Conservation (phyloP, 1,284 basidiomycete species). For the Lentinula novae-zelandiae region DNA sequence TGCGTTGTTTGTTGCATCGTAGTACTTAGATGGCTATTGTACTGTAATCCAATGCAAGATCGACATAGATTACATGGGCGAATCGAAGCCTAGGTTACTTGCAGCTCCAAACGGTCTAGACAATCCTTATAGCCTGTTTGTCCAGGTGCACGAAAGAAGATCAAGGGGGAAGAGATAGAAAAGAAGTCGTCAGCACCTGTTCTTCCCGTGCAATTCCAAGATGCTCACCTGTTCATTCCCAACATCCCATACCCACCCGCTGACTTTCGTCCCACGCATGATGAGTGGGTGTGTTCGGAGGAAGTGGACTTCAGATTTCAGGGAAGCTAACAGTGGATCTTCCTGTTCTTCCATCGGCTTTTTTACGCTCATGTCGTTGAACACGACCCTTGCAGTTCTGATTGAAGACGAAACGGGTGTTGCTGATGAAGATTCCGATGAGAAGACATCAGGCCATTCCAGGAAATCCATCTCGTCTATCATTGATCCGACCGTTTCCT, state of each 20-base stretch:
- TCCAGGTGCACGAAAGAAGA: too few species aligned
- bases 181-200: too few species aligned
- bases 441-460: slow-evolving; percentile 35
- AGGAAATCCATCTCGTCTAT: slow-evolving; percentile 57
- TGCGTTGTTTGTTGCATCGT: too few species aligned
- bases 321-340: neutral
- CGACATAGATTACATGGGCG: too few species aligned
- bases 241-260: slow-evolving; percentile 66
- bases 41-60: too few species aligned
- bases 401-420: neutral
- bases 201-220: neutral
- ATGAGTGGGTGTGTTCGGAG: slow-evolving; percentile 53
- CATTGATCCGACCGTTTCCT: slow-evolving; percentile 28
- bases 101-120: neutral
- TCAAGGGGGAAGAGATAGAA: too few species aligned
- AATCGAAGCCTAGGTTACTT: too few species aligned
- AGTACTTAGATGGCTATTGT: too few species aligned
- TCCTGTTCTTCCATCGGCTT: neutral
- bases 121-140: neutral
- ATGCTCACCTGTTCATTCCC: slow-evolving; percentile 51
- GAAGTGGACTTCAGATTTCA: slow-evolving; percentile 49
- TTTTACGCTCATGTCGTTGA: neutral
- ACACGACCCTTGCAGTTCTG: too few species aligned
- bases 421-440: neutral
- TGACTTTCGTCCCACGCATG: slow-evolving; percentile 48